Evolutionary conservation across 208 protist genomes (phyloP).

Genomic region (Naegleria gruberi): DNA sequence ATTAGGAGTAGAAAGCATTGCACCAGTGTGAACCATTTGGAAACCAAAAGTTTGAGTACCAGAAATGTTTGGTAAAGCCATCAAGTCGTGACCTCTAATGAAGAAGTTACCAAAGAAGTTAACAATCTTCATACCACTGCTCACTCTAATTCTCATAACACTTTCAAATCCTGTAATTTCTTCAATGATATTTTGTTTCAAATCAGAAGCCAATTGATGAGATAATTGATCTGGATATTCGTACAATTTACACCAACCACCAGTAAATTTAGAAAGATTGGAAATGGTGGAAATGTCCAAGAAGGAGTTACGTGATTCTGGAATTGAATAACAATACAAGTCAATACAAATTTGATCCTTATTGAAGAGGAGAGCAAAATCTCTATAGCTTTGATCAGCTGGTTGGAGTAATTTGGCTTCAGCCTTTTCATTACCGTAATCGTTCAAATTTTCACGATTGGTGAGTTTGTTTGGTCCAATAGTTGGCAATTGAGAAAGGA

Average conservation of each 20-base stretch:
- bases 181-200: not conserved
- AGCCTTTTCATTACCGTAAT: constrained; percentile 37
- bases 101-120: constrained; percentile 92
- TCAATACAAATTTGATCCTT: constrained; percentile 56
- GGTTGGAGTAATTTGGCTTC: constrained; percentile 42
- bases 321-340: constrained; percentile 43
- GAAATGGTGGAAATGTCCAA: constrained; percentile 49
- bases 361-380: constrained; percentile 49
- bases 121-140: constrained; percentile 60
- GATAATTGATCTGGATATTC: constrained; percentile 12
- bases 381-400: constrained; percentile 56
- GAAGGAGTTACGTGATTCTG: constrained; percentile 29
- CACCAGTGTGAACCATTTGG: not conserved
- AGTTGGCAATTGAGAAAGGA: constrained; percentile 46
- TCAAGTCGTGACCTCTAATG: constrained; percentile 81
- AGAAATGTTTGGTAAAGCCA: constrained; percentile 80
- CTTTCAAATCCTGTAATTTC: constrained; percentile 80
- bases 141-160: constrained; percentile 86
- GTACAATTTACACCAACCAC: constrained; percentile 5
- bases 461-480: constrained; percentile 41
- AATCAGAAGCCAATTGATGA: not conserved
- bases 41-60: constrained; percentile 67
- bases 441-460: constrained; percentile 41
- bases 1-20: not conserved
- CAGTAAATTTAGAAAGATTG: constrained; percentile 19